Conservation (phyloP, 2,329 filamentous ascomycete species). For the Hymenoscyphus scutula region DNA sequence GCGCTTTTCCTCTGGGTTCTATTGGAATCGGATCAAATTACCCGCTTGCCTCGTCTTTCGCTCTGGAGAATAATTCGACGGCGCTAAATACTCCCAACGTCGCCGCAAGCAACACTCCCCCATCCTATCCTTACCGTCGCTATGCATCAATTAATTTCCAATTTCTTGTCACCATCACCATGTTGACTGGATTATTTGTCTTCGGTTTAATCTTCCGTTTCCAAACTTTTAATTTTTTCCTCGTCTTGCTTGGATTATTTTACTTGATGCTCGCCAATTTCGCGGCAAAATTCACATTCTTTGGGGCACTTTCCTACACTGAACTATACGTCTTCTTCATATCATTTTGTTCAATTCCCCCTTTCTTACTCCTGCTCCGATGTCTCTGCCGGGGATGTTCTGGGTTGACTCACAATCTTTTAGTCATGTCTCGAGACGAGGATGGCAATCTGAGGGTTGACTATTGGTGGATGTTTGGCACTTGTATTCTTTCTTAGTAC, state of each 20-base stretch:
- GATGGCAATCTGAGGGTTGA: background rate
- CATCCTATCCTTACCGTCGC: too few species aligned
- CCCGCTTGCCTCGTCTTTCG: background rate
- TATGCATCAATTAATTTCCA: background rate
- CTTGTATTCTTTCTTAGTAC: constrained; percentile 1
- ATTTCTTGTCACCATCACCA: background rate
- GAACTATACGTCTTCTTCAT: background rate
- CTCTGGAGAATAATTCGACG: background rate
- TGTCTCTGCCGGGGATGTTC: background rate
- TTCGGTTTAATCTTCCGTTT: background rate
- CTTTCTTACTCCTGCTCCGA: background rate
- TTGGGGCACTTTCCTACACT: background rate
- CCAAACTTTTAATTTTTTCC: background rate
- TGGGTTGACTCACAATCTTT: background rate
- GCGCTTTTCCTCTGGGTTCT: background rate
- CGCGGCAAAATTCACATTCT: background rate
- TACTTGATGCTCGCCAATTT: background rate
- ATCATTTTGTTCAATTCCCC: background rate
- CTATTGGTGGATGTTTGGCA: background rate
- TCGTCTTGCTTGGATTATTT: background rate
- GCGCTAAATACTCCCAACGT: too few species aligned
- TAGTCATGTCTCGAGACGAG: background rate
- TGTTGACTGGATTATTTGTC: background rate
- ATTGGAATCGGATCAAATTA: background rate
- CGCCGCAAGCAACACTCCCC: background rate